These are phyloP conservation scores for Suillus discolor DNA, from an alignment of 768 basidiomycete genomes.

Conservation along the genomic window DNA sequence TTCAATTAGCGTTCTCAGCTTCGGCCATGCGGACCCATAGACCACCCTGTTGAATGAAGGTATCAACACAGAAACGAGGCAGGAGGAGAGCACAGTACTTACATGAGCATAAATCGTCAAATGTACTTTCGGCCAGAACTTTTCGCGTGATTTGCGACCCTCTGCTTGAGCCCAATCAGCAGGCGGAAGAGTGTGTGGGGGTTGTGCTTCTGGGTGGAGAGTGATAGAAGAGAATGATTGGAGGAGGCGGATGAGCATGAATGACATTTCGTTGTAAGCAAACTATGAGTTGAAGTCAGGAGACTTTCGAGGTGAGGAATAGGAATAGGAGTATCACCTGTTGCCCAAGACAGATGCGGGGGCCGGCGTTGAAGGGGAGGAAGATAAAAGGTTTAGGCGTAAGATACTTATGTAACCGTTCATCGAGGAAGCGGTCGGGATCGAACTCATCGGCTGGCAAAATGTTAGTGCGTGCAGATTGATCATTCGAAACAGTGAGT, in stretches of 20 bases:
- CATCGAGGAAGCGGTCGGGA: slow-evolving; percentile 71
- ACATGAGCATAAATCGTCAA: slow-evolving; percentile 58
- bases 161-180: slow-evolving; percentile 43
- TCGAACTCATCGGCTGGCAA: slow-evolving; percentile 63
- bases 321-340: slow-evolving; percentile 37
- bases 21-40: slow-evolving; percentile 51
- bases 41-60: slow-evolving; percentile 42
- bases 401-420: slow-evolving; percentile 61
- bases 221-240: slow-evolving; percentile 55
- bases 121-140: slow-evolving; percentile 52
- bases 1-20: slow-evolving; percentile 10
- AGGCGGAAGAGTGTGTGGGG: slow-evolving; percentile 48
- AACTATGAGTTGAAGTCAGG: slow-evolving; percentile 36
- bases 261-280: slow-evolving; percentile 62
- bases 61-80: slow-evolving; percentile 5
- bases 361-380: slow-evolving; percentile 61
- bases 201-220: slow-evolving; percentile 49
- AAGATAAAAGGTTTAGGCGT: slow-evolving; percentile 70
- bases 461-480: background rate
- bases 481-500: background rate
- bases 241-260: slow-evolving; percentile 63
- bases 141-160: slow-evolving; percentile 54
- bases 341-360: slow-evolving; percentile 63
- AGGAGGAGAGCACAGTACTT: slow-evolving; percentile 10
- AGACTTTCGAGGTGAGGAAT: background rate